These are phyloP conservation scores for Lichtheimia hyalospora DNA, from an alignment of 371 early-diverging fungal genomes.

Conservation along the genomic window DNA sequence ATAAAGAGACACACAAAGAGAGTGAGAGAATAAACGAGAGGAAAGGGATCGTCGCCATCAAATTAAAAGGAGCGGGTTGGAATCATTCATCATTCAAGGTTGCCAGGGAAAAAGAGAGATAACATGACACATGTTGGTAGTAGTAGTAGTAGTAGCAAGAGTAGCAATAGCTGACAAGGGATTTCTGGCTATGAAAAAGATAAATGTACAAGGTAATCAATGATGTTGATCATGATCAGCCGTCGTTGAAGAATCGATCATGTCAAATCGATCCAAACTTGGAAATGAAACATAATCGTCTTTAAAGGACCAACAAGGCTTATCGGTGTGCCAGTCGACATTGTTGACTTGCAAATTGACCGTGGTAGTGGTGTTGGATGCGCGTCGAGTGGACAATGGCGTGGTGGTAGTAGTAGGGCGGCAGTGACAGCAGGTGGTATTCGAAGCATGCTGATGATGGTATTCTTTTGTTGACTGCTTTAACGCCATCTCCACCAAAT, in stretches of 20 bases:
- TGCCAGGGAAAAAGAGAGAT: background rate
- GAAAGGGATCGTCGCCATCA: background rate
- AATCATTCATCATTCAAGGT: background rate
- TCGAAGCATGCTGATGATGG: too few relatives aligned
- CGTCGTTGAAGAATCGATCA: background rate
- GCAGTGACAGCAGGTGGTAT: too few relatives aligned
- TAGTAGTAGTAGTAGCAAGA: background rate
- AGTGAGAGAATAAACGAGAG: too few relatives aligned
- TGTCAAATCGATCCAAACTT: slow-evolving; percentile 20
- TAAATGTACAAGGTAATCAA: too few relatives aligned
- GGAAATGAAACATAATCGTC: slow-evolving; percentile 42
- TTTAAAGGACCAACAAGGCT: slow-evolving; percentile 33
- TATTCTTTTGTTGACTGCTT: background rate
- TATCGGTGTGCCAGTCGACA: slow-evolving; percentile 27
- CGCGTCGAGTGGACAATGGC: too few relatives aligned
- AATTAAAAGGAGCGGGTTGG: background rate
- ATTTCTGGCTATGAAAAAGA: too few relatives aligned
- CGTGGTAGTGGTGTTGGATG: too few relatives aligned
- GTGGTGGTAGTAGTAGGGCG: too few relatives aligned
- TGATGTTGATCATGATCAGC: too few relatives aligned
- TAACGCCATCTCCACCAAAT: background rate
- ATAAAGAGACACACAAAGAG: too few relatives aligned
- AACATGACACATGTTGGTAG: background rate
- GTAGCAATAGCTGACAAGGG: background rate
- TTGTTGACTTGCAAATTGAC: background rate